These are phyloP conservation scores for Candida manassasensis DNA, from an alignment of 805 yeast species.

Conservation along the genomic window DNA sequence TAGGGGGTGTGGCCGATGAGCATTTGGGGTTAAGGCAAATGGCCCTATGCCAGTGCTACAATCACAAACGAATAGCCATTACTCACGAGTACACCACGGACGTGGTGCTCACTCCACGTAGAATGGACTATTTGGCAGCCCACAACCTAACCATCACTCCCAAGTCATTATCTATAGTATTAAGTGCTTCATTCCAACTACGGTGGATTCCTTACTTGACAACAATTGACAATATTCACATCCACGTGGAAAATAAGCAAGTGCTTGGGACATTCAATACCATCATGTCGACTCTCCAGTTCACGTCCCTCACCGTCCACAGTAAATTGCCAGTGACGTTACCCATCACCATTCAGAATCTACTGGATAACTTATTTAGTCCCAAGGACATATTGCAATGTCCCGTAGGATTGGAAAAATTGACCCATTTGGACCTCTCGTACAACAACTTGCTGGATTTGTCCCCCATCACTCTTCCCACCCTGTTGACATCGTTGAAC, in stretches of 20 bases:
- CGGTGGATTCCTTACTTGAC: neutral
- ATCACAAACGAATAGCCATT: conserved; percentile 4
- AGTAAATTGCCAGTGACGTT: neutral
- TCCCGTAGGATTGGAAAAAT: conserved; percentile 5
- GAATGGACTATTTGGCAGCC: conserved; percentile 14
- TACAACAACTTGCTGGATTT: conserved; percentile 23
- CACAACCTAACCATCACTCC: conserved; percentile 18
- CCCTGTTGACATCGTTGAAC: conserved; percentile 15
- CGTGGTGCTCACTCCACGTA: neutral
- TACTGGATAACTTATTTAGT: conserved; percentile 18
- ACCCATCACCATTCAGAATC: conserved; percentile 8
- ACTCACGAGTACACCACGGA: conserved; percentile 4
- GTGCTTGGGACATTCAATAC: neutral
- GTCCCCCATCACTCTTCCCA: conserved; percentile 16
- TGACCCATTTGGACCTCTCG: conserved; percentile 22
- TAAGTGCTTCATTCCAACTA: neutral
- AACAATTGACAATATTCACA: neutral
- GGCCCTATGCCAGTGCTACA: conserved; percentile 9
- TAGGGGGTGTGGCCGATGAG: neutral
- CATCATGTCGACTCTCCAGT: neutral
- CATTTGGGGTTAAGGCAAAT: conserved; percentile 4
- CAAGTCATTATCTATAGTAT: conserved; percentile 10
- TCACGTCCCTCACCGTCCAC: neutral
- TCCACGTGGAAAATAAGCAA: neutral
- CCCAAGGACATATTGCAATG: conserved; percentile 9